Evolutionary conservation across 2,329 filamentous ascomycete genomes (phyloP), one percentile per base, ranked within the genome.

Genomic region (Pyrenochaeta sp.): DNA sequence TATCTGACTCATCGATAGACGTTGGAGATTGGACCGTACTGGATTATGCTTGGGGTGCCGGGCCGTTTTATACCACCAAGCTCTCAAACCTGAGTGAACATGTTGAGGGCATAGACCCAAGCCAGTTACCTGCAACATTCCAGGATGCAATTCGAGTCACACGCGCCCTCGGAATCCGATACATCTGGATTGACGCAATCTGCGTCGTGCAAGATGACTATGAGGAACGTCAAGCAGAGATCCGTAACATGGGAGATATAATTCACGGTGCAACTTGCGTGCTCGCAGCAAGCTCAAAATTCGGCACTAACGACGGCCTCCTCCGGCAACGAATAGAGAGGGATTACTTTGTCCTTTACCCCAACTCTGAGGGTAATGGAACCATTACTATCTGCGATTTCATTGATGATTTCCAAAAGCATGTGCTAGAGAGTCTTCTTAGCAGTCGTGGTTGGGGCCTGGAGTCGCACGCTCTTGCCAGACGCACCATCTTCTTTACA

Each of bases 401-500:
- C 1, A 58, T 61, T 14, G 61, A 65, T 21, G 35, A 59, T 11
- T 67, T 64, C 35, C 44, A 48, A 3, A 8, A 34, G 3, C 42
- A 67, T 28, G 62, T 68, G 0, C 35, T 55, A 6, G 14, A 45
- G 6, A 54, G 44, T 1, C 15, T 26, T 0, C 41, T 65, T 1
- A 66, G 60, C 22, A 37, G 41, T 6, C 49, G 65, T 1, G 65
- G 49, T 0, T 68, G 62, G 65, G 60, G n/a, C n/a, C n/a, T n/a
- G 4, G 57, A 67, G 30, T 60, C 66, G 28, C 50, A 55, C 15
- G 63, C 58, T 2, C 42, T 68, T 8, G 58, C 64, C 4, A 54
- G 53, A 2, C 46, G 61, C 10, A 61, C 56, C 1, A 53, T 68
- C 2, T 61, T 61, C 36, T 68, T 65, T 20, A 50, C 54, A 0